These are phyloP conservation scores for Ustilaginoidea virens DNA, from an alignment of 2,329 filamentous ascomycete genomes.

Conservation along the genomic window DNA sequence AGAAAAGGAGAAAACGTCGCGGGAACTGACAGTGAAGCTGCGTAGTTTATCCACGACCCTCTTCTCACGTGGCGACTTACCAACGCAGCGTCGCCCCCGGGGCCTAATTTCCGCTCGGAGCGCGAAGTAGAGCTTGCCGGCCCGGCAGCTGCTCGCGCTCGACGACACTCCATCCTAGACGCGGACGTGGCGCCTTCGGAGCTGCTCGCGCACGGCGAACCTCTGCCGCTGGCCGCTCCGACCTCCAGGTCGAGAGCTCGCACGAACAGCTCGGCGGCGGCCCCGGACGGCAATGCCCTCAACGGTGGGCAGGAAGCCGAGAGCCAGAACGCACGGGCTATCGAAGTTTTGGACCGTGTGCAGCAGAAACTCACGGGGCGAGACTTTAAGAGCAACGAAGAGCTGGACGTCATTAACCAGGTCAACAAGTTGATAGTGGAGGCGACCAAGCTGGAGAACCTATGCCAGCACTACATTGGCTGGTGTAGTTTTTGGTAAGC, in stretches of 20 bases:
- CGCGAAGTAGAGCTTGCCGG: conserved; percentile 37
- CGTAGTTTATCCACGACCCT: conserved; percentile 95
- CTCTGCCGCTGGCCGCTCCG: conserved; percentile 32
- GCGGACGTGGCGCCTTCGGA: conserved; percentile 43
- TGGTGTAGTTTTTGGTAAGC: conserved; percentile 95
- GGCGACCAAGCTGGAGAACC: conserved; percentile 90
- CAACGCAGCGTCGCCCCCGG: conserved; percentile 44
- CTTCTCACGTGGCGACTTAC: conserved; percentile 90
- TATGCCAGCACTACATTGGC: conserved; percentile 97
- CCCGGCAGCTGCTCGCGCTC: conserved; percentile 32
- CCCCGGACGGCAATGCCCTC: conserved; percentile 17
- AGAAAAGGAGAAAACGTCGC: not conserved
- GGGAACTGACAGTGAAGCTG: not conserved
- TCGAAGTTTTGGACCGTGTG: conserved; percentile 83
- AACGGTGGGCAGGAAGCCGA: conserved; percentile 42
- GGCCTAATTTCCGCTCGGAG: conserved; percentile 51
- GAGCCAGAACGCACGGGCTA: conserved; percentile 79
- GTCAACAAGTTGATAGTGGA: conserved; percentile 91
- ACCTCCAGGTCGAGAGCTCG: conserved; percentile 36
- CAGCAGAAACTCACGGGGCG: conserved; percentile 90
- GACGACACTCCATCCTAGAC: conserved; percentile 57
- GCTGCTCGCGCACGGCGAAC: conserved; percentile 31
- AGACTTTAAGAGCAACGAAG: conserved; percentile 77
- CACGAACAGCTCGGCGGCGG: conserved; percentile 41
- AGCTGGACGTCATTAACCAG: conserved; percentile 72